Evolutionary conservation across 108 stramenopile species (phyloP).

Genomic region (Nitzschia sp.): DNA sequence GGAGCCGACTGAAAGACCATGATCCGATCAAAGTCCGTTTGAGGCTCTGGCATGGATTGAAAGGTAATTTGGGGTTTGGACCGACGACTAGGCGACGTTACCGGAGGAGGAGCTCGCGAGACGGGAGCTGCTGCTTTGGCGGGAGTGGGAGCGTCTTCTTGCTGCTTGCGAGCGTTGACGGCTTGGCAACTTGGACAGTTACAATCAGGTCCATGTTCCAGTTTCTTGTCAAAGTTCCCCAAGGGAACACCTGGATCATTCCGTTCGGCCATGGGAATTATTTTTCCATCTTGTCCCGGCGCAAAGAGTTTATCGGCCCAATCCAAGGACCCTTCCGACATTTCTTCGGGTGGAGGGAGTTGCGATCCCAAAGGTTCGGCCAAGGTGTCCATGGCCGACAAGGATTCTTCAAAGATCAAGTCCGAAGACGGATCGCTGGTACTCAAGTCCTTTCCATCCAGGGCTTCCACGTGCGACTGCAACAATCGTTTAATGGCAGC

Average conservation of each 20-base stretch:
- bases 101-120: background rate
- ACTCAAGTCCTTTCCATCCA: constrained; percentile 1
- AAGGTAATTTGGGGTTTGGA: background rate
- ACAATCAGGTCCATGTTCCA: constrained; percentile 5
- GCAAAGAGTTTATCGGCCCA: constrained; percentile 37
- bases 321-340: constrained; percentile 30
- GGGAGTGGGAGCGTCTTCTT: background rate
- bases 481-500: constrained; percentile 33
- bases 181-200: background rate
- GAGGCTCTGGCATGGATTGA: constrained; percentile 22
- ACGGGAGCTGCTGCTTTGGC: background rate
- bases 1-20: constrained; percentile 36
- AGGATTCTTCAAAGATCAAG: constrained; percentile 17
- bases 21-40: constrained; percentile 23
- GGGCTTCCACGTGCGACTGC: constrained; percentile 27
- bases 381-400: constrained; percentile 28
- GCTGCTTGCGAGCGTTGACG: no score
- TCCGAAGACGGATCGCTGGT: background rate
- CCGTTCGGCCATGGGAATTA: constrained; percentile 10
- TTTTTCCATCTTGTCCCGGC: constrained; percentile 3
- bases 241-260: constrained; percentile 15
- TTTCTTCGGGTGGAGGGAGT: constrained; percentile 24
- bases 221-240: constrained; percentile 11
- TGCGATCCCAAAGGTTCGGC: constrained; percentile 23
- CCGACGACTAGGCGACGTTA: background rate